Evolutionary conservation across 805 yeast species (phyloP).

Genomic region (Starmerella sp.): DNA sequence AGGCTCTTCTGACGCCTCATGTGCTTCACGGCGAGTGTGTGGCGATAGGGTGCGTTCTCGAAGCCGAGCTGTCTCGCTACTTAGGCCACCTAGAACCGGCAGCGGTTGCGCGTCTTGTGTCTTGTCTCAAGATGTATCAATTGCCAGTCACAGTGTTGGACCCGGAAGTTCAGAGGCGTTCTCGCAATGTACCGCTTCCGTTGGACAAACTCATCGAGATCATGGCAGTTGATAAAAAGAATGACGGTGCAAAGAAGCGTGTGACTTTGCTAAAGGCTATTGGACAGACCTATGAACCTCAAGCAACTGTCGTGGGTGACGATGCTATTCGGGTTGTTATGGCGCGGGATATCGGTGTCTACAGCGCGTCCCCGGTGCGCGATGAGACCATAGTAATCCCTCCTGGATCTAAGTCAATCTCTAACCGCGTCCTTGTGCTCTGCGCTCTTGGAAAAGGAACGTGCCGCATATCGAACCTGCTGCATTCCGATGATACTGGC

Average conservation of each 20-base stretch:
- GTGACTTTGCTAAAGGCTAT: conserved; percentile 73
- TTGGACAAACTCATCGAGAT: conserved; percentile 61
- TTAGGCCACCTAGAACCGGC: conserved; percentile 81
- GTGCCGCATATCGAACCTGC: conserved; percentile 69
- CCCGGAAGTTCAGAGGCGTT: conserved; percentile 55
- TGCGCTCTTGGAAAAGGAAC: conserved; percentile 87
- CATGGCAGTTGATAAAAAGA: conserved; percentile 94
- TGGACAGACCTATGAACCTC: conserved; percentile 79
- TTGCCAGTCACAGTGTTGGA: conserved; percentile 74
- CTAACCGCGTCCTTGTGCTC: conserved; percentile 83
- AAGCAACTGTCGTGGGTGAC: conserved; percentile 76
- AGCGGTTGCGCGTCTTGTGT: conserved; percentile 80
- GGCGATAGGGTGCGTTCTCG: conserved; percentile 89
- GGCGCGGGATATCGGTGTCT: conserved; percentile 68
- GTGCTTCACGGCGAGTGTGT: conserved; percentile 98
- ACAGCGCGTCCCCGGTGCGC: conserved; percentile 27
- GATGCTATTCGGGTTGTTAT: conserved; percentile 69
- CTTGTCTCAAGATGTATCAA: conserved; percentile 74
- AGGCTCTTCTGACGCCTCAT: conserved; percentile 93
- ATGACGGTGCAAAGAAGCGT: conserved; percentile 83
- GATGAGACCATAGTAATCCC: conserved; percentile 47
- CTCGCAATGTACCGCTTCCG: conserved; percentile 61
- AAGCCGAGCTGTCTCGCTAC: conserved; percentile 91
- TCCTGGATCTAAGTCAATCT: conserved; percentile 95
- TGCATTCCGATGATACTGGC: conserved; percentile 93